Base-by-base conservation (phyloP, 345 rosid genomes). In the Eucalyptus camaldulensis region DNA sequence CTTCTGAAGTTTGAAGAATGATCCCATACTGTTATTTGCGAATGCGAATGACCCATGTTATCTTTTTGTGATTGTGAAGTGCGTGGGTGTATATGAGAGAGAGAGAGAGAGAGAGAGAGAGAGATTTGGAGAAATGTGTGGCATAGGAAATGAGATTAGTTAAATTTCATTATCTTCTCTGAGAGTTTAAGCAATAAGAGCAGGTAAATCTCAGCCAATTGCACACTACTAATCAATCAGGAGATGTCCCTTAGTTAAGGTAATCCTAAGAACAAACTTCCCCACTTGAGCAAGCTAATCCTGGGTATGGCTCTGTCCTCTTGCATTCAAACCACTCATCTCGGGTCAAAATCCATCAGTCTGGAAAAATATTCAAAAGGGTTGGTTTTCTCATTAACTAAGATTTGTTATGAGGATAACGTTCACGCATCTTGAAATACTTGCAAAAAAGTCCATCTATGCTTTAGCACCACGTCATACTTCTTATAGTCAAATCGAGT, bases 381-480 rank as follows among this genome's bases (percentile, higher is more conserved):
- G 16, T 62, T 62, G 69, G 16, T 29, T 62, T 62, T 62, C 69
- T 29, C 33, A 62, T 62, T 62, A 29, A 6, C 15, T 27, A 29
- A 62, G 16, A 27, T 62, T 27, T 62, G 16, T 29, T 6, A 62
- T 62, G 14, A 62, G 69, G 31, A 62, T 6, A 29, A 62, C 15
- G 17, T 29, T 62, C 69, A 62, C 8, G 16, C 31, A 6, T 62
- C 69, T 29, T 3, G 8, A 62, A 13, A 62, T 27, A 29, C 33
- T 62, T 29, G n/a, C 33, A 2, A 27, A 62, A 62, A 12, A 27
- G 16, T 2, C 69, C 33, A 29, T 8, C 2, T 29, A 6, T 27
- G 8, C 29, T 1, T 60, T 0, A 2, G 2, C 69, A 62, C 17
- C 33, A 13, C 8, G 8, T 29, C 17, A 27, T 0, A 62, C 16